Conservation (phyloP, 805 yeast genomes). For the Saccharomyces eubayanus region DNA sequence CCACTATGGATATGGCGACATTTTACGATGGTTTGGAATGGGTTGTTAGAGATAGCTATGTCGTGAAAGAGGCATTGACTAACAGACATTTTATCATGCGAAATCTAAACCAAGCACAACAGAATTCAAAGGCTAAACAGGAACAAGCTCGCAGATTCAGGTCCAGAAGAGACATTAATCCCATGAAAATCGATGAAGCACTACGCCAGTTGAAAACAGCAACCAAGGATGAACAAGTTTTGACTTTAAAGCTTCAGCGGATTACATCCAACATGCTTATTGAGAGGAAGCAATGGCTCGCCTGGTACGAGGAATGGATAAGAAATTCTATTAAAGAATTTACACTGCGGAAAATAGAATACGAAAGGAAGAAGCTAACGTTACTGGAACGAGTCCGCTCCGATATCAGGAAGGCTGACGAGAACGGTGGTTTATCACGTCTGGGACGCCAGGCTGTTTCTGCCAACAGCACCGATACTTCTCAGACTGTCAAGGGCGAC, state of each 20-base stretch:
- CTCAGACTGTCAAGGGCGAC: constrained; percentile 46
- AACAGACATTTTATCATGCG: constrained; percentile 90
- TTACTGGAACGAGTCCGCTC: constrained; percentile 63
- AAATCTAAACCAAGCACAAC: constrained; percentile 73
- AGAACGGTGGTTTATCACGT: constrained; percentile 71
- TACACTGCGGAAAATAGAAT: constrained; percentile 68
- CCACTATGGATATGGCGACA: constrained; percentile 62
- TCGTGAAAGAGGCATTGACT: constrained; percentile 85
- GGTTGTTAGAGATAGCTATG: constrained; percentile 67
- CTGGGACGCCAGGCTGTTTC: constrained; percentile 46
- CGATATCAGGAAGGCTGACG: constrained; percentile 68
- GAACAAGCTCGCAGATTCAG: constrained; percentile 63
- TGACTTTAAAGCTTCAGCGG: constrained; percentile 69
- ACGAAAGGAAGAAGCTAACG: constrained; percentile 71
- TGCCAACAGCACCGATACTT: constrained; percentile 16
- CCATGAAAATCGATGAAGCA: constrained; percentile 86
- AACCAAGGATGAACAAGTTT: constrained; percentile 62
- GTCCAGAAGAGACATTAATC: constrained; percentile 66
- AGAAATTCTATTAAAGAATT: constrained; percentile 47
- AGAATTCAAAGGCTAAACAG: constrained; percentile 60
- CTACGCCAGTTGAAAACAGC: constrained; percentile 72
- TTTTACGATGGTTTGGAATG: constrained; percentile 66
- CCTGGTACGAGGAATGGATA: constrained; percentile 49
- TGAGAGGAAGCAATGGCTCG: constrained; percentile 48
- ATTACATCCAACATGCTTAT: constrained; percentile 78